Evolutionary conservation across 306 rosid genomes (phyloP).

Genomic region (Quercus cerris): DNA sequence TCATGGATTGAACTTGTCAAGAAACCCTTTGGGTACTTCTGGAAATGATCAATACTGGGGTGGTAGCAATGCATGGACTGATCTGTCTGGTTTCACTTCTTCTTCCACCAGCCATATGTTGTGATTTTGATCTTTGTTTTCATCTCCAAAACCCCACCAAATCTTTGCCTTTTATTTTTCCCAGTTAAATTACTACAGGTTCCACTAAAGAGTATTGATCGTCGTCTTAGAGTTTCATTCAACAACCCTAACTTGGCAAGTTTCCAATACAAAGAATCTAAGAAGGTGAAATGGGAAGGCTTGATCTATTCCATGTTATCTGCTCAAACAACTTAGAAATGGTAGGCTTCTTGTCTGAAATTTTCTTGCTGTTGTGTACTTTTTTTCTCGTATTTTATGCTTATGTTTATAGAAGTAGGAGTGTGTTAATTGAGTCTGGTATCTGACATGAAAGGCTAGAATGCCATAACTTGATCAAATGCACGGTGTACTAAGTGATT

Average conservation of each 20-base stretch:
- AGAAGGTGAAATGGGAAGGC: slow-evolving; percentile 25
- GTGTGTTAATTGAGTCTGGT: slow-evolving; percentile 21
- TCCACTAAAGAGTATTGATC: slow-evolving; percentile 20
- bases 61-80: slow-evolving; percentile 55
- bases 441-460: slow-evolving; percentile 22
- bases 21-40: slow-evolving; percentile 46
- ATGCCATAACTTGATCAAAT: slow-evolving; percentile 12
- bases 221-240: slow-evolving; percentile 16
- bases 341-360: slow-evolving; percentile 35
- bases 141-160: background rate
- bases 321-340: slow-evolving; percentile 17
- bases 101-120: slow-evolving; percentile 47
- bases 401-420: slow-evolving; percentile 6
- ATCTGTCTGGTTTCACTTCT: slow-evolving; percentile 58
- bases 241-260: slow-evolving; percentile 16
- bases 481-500: background rate
- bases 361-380: slow-evolving; percentile 14
- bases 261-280: slow-evolving; percentile 1
- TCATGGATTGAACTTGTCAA: slow-evolving; percentile 53
- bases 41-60: slow-evolving; percentile 46
- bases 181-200: background rate
- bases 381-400: slow-evolving; percentile 18
- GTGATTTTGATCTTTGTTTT: slow-evolving; percentile 17
- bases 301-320: slow-evolving; percentile 10
- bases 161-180: slow-evolving; percentile 1